Conservation (phyloP, 768 basidiomycete species). For the Trametes elegans region DNA sequence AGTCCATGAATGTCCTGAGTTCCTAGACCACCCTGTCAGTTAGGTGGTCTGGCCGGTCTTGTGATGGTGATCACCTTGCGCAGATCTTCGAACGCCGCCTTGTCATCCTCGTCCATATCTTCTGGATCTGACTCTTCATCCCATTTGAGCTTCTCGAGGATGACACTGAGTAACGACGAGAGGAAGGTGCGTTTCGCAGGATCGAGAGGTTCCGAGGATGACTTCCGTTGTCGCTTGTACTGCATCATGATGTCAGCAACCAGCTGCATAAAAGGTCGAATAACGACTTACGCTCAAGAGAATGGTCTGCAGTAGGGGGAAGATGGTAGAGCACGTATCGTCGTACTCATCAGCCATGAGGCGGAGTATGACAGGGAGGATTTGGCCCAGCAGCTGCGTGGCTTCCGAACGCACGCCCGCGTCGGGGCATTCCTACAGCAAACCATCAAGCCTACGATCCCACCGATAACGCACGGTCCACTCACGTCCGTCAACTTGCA, state of each 20-base stretch:
- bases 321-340: slow-evolving; percentile 83
- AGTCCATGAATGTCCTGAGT: slow-evolving; percentile 82
- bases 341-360: slow-evolving; percentile 91
- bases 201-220: slow-evolving; percentile 59
- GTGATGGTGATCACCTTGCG: slow-evolving; percentile 57
- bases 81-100: slow-evolving; percentile 76
- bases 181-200: slow-evolving; percentile 75
- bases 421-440: slow-evolving; percentile 52
- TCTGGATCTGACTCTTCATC: slow-evolving; percentile 73
- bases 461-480: slow-evolving; percentile 3
- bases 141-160: slow-evolving; percentile 91
- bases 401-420: slow-evolving; percentile 67
- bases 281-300: slow-evolving; percentile 62
- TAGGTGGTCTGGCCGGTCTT: too few species aligned
- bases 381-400: slow-evolving; percentile 55
- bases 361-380: slow-evolving; percentile 78
- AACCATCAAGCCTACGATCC: not conserved
- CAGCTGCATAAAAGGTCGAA: not conserved
- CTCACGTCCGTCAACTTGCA: slow-evolving; percentile 80
- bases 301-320: slow-evolving; percentile 74
- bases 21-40: too few species aligned
- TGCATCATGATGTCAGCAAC: slow-evolving; percentile 30
- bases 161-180: slow-evolving; percentile 68
- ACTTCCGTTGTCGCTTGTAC: slow-evolving; percentile 78
- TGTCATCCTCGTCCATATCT: slow-evolving; percentile 88